Base-by-base conservation (phyloP, 2,329 filamentous ascomycete species). In the Thermoascus crustaceus region DNA sequence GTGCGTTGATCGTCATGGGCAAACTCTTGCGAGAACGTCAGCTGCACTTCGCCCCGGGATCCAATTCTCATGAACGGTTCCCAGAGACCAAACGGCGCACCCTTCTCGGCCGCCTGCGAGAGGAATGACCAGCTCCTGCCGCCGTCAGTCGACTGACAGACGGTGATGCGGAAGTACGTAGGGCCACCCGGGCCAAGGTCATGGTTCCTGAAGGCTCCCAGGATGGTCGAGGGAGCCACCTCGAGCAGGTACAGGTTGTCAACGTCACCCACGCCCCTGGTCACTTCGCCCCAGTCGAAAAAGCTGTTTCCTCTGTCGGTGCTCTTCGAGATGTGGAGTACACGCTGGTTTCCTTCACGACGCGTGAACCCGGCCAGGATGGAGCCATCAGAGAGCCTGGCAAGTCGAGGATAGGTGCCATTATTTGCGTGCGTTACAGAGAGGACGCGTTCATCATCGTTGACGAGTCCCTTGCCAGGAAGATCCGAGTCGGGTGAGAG, bases 151-250 rank as follows among this genome's bases (percentile, higher is more conserved):
- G 65, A 69, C 33, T 64, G 60, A 40, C 67, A 72, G 9, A 72
- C 66, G 0, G 68, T 72, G 46, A 72, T 70, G 19, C 68, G 66
- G 49, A 66, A 71, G 47, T 68, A 58, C 4, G 58, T 59, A 0
- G 55, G 55, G 2, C 58, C 55, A 13, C 50, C 29, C 0, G 55
- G 54, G 2, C 56, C 63, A 3, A 58, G 47, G 25, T 63, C 60
- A 38, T 70, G 67, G 48, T 72, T 72, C 4, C 69, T 63, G 48
- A 72, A 72, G 0, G 69, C 68, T 0, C 61, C 68, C 0, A 72
- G 55, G 2, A 70, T 50, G 1, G 52, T 49, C 0, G 56, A 51
- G 0, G 41, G 42, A 6, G 52, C 47, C 2, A 63, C 55, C 38
- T 70, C 66, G 7, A 69, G 52, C 9, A 72, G 44, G 40, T 64